Evolutionary conservation across 75 land plant genomes (phyloP).

Genomic region (Azolla pinnata): DNA sequence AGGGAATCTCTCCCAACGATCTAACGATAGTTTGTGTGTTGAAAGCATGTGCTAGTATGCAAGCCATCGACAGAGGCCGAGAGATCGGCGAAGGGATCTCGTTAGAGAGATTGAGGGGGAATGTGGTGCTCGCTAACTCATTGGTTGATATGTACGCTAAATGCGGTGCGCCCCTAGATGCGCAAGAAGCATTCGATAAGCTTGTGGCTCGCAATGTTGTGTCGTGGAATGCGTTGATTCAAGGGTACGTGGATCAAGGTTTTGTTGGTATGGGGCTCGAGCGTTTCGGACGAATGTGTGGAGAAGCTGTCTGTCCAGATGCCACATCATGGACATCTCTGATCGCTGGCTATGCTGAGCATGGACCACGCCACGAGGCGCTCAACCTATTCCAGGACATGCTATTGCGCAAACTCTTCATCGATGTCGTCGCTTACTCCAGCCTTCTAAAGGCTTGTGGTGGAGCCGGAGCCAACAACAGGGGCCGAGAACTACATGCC

Average conservation of each 20-base stretch:
- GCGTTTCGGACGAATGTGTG: background rate
- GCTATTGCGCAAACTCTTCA: background rate
- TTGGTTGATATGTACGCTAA: conserved; percentile 7
- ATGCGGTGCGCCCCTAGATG: conserved; percentile 4
- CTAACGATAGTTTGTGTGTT: conserved; percentile 8
- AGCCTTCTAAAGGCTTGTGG: background rate
- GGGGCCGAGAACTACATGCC: conserved; percentile 1
- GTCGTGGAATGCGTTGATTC: conserved; percentile 58
- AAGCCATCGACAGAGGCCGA: conserved; percentile 33
- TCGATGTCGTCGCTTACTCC: background rate
- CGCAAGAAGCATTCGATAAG: conserved; percentile 3
- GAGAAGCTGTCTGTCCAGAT: background rate
- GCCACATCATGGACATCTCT: background rate
- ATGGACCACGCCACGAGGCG: background rate
- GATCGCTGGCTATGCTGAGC: conserved; percentile 2
- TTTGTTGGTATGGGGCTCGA: background rate
- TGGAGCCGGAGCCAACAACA: background rate
- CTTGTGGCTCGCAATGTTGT: conserved; percentile 31
- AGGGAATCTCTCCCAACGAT: conserved; percentile 6
- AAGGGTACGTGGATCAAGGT: conserved; percentile 35
- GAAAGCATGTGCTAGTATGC: conserved; percentile 15
- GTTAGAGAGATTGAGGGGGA: background rate
- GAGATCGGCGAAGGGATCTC: conserved; percentile 44
- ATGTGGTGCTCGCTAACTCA: background rate
- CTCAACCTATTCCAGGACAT: conserved; percentile 4